A percentile compares a stretch with the other conserved stretches of the same genome.
These are phyloP conservation scores for Neofusicoccum cordaticola DNA, from an alignment of 2,329 filamentous ascomycete genomes.

Conservation along the genomic window DNA sequence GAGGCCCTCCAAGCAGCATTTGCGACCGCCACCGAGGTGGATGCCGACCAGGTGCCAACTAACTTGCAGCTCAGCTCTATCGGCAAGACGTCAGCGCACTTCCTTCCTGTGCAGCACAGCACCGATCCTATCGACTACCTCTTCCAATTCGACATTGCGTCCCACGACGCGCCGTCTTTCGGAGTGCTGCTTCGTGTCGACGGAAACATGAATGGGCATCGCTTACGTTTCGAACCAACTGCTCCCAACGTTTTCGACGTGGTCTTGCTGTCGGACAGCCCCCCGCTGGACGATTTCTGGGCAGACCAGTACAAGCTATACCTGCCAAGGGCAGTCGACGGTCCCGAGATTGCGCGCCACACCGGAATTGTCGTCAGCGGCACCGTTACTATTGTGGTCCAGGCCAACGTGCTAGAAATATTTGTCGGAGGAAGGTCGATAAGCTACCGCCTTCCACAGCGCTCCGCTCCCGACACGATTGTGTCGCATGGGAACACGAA, in stretches of 20 bases:
- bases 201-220: conserved; percentile 17
- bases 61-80: neutral
- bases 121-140: neutral
- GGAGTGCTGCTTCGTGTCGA: conserved; percentile 18
- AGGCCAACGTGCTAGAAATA: conserved; percentile 15
- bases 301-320: conserved; percentile 37
- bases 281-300: conserved; percentile 40
- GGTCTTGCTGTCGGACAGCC: conserved; percentile 30
- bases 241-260: conserved; percentile 18
- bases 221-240: conserved; percentile 15
- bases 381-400: neutral
- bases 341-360: conserved; percentile 36
- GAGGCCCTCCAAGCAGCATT: conserved; percentile 13
- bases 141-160: conserved; percentile 1
- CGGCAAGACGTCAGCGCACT: neutral
- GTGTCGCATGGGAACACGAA: neutral
- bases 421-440: conserved; percentile 21
- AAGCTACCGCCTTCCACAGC: conserved; percentile 15
- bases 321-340: conserved; percentile 33
- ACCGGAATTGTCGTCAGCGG: conserved; percentile 18
- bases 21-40: neutral
- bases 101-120: neutral
- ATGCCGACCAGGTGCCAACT: neutral
- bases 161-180: conserved; percentile 14
- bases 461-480: neutral